These are phyloP conservation scores for Marchantia paleacea DNA, from an alignment of 225 moss, liverwort and hornwort genomes.

Conservation along the genomic window DNA sequence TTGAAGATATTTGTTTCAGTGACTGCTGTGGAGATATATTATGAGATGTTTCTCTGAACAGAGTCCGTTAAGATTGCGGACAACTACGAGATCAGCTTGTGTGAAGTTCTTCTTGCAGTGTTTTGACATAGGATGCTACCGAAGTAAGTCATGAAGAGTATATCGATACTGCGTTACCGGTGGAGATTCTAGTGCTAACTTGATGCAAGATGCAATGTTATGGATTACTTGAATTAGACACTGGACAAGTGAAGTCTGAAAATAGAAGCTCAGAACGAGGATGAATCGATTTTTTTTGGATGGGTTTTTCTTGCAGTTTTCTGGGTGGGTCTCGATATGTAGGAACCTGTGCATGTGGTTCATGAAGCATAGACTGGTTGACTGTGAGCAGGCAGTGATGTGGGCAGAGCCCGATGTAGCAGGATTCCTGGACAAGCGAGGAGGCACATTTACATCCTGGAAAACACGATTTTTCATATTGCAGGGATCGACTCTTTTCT, in stretches of 20 bases:
- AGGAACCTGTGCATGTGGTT: too few relatives aligned
- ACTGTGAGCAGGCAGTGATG: conserved; percentile 43
- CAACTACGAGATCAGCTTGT: too few relatives aligned
- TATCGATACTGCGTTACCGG: too few relatives aligned
- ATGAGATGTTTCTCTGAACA: too few relatives aligned
- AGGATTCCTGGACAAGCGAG: conserved; percentile 64
- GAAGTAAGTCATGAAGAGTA: too few relatives aligned
- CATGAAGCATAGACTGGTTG: neutral
- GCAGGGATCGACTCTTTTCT: conserved; percentile 63
- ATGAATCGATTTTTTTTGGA: neutral
- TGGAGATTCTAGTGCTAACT: too few relatives aligned
- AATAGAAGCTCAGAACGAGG: neutral
- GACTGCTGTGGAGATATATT: too few relatives aligned
- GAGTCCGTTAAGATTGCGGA: neutral
- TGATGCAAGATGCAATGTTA: neutral
- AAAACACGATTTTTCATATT: conserved; percentile 54
- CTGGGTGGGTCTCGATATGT: too few relatives aligned
- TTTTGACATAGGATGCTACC: neutral
- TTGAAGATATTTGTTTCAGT: too few relatives aligned
- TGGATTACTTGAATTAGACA: neutral
- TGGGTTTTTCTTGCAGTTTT: neutral
- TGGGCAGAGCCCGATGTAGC: conserved; percentile 67
- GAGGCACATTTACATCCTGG: conserved; percentile 47
- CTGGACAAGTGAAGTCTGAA: neutral
- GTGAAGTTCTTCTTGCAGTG: neutral